phyloP scores from a whole-genome alignment of 192 early-diverging fungal genomes.

The Backusella macrospora region DNA sequence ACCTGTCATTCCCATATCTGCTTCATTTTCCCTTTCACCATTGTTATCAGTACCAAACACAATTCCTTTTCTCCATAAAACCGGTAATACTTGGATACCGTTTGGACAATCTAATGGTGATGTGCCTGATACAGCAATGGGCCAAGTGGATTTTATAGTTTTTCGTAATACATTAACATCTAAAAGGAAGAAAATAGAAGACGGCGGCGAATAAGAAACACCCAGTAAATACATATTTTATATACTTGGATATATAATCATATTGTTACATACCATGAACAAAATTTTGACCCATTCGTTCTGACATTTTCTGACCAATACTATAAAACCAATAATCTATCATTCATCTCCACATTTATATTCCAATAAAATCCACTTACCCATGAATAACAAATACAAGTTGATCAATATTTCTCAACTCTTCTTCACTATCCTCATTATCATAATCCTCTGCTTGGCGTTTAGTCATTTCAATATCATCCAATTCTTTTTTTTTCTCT shows the following conservation, averaged over 20 bases:
- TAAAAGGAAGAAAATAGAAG: conserved; percentile 14
- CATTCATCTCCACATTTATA: not conserved
- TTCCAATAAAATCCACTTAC: conserved; percentile 7
- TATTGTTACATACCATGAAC: conserved; percentile 45
- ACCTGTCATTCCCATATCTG: conserved; percentile 55
- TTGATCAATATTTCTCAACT: conserved; percentile 73
- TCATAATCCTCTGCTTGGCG: conserved; percentile 51
- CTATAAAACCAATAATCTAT: conserved; percentile 31
- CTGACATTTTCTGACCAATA: conserved; percentile 82
- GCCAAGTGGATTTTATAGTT: conserved; percentile 62
- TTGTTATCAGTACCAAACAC: conserved; percentile 64
- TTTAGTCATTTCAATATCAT: not conserved
- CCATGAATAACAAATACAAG: conserved; percentile 85
- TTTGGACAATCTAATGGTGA: conserved; percentile 20
- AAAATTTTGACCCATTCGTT: conserved; percentile 55
- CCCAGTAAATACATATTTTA: too few relatives aligned
- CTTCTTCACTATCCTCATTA: conserved; percentile 52
- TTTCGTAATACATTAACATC: conserved; percentile 72
- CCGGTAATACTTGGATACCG: conserved; percentile 79
- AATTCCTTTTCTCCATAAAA: conserved; percentile 82
- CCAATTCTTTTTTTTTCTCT: conserved; percentile 9
- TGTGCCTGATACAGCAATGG: conserved; percentile 22
- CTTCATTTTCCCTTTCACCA: conserved; percentile 54
- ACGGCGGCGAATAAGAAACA: too few relatives aligned
- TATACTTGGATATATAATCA: not conserved